Evolutionary conservation across 129 eudicot species (phyloP), one percentile per base, ranked within the genome.

Genomic region (Escallonia herrerae): DNA sequence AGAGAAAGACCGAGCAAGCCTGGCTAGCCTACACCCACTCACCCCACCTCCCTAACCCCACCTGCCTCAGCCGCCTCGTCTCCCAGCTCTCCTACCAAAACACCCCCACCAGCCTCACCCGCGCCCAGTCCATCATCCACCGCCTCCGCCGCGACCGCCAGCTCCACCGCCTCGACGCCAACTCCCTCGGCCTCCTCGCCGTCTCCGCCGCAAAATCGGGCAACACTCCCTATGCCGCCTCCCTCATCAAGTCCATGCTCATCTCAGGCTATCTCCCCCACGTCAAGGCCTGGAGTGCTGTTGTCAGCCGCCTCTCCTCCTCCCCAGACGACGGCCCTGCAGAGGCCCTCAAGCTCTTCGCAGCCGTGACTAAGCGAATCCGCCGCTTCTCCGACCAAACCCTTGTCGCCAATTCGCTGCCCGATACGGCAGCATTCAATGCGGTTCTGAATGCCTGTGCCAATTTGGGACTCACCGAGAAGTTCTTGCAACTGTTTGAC

Each of bases 281-380:
- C 64, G 99, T 94, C 53, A 94, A 94, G 75, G 95, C 99, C 3
- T 94, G 99, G 99, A 86, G 97, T 44, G 91, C 99, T 15, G 97
- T 89, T 4, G 86, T 94, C 0, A 89, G 96, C 43, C 75, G 86
- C 9, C 86, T 94, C 13, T 82, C 93, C 3, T 68, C 71, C 0
- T 82, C 90, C 0, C 82, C 87, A 4, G 98, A 93, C 51, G 96
- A 89, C 40, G 95, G 99, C 39, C 96, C 99, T 0, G 15, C 59
- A 12, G 93, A 94, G 67, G 93, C 95, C 8, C 40, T 94, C 11
- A 76, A 76, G 62, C 78, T 94, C 10, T 89, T 89, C 56, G 42
- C 64, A 15, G 70, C 80, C 10, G 95, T 94, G 33, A 76, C 73
- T 8, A 63, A 73, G 66, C 83, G 97, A 71, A 68, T 89, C 7